Conservation (phyloP, 176 grass and related monocot genomes). For the Chrysopogon serrulatus region DNA sequence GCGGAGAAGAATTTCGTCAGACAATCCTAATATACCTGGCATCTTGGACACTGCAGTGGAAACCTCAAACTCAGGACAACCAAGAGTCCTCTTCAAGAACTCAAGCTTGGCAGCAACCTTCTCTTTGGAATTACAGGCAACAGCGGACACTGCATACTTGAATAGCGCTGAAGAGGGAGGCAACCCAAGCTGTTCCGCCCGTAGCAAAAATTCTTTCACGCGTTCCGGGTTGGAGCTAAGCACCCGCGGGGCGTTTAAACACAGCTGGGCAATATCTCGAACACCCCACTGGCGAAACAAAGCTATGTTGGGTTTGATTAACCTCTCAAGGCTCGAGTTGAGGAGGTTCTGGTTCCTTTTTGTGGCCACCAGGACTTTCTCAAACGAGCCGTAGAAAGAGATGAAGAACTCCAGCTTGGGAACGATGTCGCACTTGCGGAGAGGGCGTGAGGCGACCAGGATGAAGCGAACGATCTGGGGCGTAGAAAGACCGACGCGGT, state of each 20-base stretch:
- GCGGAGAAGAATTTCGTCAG: neutral
- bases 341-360: neutral
- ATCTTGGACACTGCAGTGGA: neutral
- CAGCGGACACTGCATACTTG: neutral
- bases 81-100: neutral
- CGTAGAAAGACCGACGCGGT: neutral
- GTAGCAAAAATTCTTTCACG: neutral
- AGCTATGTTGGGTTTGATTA: conserved; percentile 25
- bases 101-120: neutral
- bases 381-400: conserved; percentile 1
- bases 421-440: neutral
- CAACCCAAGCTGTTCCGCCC: conserved; percentile 20
- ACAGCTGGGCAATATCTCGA: conserved; percentile 10
- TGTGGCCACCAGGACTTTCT: neutral
- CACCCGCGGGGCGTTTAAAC: neutral
- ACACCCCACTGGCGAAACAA: conserved; percentile 28
- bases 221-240: neutral
- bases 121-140: neutral
- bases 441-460: neutral
- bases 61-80: neutral
- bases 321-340: neutral
- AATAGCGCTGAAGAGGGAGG: conserved; percentile 9
- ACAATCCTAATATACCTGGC: neutral
- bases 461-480: neutral
- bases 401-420: neutral